These are phyloP conservation scores for Ceratobasidium sp. DNA, from an alignment of 1,284 basidiomycete species.

Conservation along the genomic window DNA sequence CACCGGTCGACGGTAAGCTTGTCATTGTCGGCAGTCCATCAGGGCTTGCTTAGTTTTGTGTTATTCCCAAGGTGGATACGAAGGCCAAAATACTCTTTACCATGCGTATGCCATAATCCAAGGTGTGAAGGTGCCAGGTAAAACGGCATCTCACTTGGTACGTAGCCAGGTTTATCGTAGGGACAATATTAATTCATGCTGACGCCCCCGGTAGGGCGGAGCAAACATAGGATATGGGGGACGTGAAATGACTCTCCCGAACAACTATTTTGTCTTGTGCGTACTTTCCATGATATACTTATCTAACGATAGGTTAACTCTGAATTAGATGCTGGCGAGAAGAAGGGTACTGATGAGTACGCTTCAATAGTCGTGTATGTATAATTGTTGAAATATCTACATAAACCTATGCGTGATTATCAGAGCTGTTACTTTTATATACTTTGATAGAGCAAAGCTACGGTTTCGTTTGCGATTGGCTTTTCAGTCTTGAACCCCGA, in stretches of 20 bases:
- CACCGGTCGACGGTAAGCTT: constrained; percentile 30
- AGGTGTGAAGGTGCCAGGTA: constrained; percentile 42
- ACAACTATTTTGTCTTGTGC: constrained; percentile 40
- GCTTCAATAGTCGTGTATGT: not conserved
- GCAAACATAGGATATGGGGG: constrained; percentile 41
- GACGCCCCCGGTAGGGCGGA: constrained; percentile 1
- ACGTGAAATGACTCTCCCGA: constrained; percentile 13
- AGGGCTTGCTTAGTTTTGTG: not conserved
- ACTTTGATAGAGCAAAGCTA: no score
- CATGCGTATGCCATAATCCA: constrained; percentile 36
- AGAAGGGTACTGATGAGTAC: constrained; percentile 7
- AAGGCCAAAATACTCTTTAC: constrained; percentile 35
- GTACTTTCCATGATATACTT: not conserved
- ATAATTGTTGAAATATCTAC: not conserved
- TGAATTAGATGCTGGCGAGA: constrained; percentile 31
- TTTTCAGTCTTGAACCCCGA: no score
- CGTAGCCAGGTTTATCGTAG: no score
- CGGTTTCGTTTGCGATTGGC: no score
- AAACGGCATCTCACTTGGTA: constrained; percentile 42
- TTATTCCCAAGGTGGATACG: constrained; percentile 36
- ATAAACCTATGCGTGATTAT: not conserved
- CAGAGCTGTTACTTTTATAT: not conserved
- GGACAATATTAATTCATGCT: no score
- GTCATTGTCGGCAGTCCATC: not conserved
- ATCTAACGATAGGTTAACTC: no score